Percentiles rank a stretch among this genome's conserved stretches.
Conservation (phyloP, 2,329 filamentous ascomycete species). For the Claviceps quebecensis region DNA sequence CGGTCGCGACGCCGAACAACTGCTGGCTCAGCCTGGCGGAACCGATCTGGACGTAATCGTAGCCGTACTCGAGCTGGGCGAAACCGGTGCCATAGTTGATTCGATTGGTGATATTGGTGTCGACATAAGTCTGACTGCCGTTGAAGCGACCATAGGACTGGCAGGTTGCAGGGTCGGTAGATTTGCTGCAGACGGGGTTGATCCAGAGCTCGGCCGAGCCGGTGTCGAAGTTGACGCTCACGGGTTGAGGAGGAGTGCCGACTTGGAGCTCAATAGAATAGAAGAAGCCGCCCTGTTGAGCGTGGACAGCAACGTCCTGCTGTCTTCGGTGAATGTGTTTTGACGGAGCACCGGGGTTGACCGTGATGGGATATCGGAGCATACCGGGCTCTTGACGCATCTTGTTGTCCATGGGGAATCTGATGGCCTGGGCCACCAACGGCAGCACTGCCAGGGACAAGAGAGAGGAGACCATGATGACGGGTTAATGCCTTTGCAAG, state of each 20-base stretch:
- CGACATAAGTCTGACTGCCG: conserved; percentile 15
- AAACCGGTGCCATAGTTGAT: conserved; percentile 20
- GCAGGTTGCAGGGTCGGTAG: conserved; percentile 16
- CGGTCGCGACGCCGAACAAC: conserved; percentile 22
- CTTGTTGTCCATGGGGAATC: conserved; percentile 11
- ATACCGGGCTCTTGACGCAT: conserved; percentile 14
- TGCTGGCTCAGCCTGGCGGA: conserved; percentile 19
- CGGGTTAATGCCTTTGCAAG: too few relatives aligned
- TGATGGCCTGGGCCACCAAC: conserved; percentile 12
- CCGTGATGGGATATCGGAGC: conserved; percentile 17
- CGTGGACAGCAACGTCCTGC: conserved; percentile 11
- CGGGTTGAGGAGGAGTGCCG: conserved; percentile 23
- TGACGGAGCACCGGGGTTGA: conserved; percentile 13
- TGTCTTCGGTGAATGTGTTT: conserved; percentile 18
- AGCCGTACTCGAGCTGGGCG: conserved; percentile 19
- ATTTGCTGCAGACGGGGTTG: conserved; percentile 24
- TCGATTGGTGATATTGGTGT: conserved; percentile 13
- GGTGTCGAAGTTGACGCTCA: conserved; percentile 27
- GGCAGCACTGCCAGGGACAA: conserved; percentile 17
- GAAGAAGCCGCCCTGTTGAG: conserved; percentile 19
- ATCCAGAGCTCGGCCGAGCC: conserved; percentile 29
- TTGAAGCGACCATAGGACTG: conserved; percentile 17
- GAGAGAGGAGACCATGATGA: conserved; percentile 18
- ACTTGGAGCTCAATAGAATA: conserved; percentile 25
- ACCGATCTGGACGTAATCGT: conserved; percentile 20